phyloP scores from a whole-genome alignment of 2,329 filamentous ascomycete species.

The Anthostomella pinea region DNA sequence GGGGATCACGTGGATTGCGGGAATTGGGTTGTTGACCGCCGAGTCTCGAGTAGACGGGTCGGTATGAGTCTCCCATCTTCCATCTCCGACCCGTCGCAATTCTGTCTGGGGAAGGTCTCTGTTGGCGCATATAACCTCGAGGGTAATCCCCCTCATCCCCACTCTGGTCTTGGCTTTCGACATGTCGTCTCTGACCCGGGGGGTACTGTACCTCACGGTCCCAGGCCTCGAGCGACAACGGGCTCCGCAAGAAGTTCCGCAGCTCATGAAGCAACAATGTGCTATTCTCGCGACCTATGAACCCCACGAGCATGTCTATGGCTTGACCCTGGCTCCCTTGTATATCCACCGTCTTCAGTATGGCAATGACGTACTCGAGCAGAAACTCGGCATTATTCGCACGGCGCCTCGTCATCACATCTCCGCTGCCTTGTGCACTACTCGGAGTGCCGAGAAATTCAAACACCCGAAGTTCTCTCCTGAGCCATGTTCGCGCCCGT shows the following conservation, averaged over 20 bases:
- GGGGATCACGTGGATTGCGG: background rate
- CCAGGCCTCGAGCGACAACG: conserved; percentile 74
- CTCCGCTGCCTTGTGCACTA: conserved; percentile 18
- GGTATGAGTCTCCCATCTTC: conserved; percentile 21
- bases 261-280: conserved; percentile 82
- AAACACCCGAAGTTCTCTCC: conserved; percentile 82
- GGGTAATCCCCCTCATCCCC: background rate
- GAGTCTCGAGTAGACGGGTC: conserved; percentile 17
- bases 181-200: conserved; percentile 9
- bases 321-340: conserved; percentile 76
- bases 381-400: conserved; percentile 77
- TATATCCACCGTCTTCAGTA: conserved; percentile 78
- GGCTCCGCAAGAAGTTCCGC: conserved; percentile 77
- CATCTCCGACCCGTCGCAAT: conserved; percentile 9
- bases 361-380: conserved; percentile 79
- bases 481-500: conserved; percentile 76
- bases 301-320: conserved; percentile 75
- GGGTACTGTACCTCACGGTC: conserved; percentile 75
- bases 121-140: background rate
- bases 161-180: no score
- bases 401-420: conserved; percentile 37
- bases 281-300: conserved; percentile 71
- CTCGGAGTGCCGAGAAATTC: conserved; percentile 56
- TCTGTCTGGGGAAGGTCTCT: conserved; percentile 3
- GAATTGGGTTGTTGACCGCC: conserved; percentile 3